These are phyloP conservation scores for Leishmania tropica DNA, from an alignment of 208 protist genomes.

Conservation along the genomic window DNA sequence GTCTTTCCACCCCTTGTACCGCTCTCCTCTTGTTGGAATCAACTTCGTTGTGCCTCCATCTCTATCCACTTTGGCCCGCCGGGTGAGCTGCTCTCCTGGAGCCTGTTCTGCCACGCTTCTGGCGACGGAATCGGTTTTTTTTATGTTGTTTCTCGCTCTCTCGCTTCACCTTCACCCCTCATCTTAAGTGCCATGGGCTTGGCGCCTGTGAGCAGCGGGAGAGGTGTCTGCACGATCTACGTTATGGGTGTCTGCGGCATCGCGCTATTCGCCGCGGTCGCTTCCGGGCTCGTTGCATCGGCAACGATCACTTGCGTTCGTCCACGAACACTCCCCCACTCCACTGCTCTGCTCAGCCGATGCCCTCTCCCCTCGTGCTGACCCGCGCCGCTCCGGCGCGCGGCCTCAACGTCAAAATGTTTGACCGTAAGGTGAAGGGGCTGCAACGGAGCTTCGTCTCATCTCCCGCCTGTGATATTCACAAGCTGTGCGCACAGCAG, in stretches of 20 bases:
- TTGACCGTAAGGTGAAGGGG: conserved; percentile 81
- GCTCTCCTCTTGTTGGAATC: too few species aligned
- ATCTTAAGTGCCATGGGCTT: not conserved
- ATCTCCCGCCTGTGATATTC: conserved; percentile 74
- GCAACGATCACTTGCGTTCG: not conserved
- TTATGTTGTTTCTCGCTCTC: too few species aligned
- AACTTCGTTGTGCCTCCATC: too few species aligned
- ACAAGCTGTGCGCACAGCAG: conserved; percentile 81
- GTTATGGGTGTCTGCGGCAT: not conserved
- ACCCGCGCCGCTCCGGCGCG: conserved; percentile 71
- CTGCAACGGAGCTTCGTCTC: conserved; percentile 75
- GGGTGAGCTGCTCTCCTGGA: not conserved
- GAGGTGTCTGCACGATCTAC: not conserved
- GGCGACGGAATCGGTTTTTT: not conserved
- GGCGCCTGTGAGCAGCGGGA: not conserved
- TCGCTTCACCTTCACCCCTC: not conserved
- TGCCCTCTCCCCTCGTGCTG: conserved; percentile 76
- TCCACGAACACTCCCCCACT: not conserved
- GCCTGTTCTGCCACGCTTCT: not conserved
- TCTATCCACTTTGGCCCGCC: too few species aligned
- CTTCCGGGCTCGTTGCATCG: not conserved
- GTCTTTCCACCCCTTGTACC: too few species aligned
- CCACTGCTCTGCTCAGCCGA: conserved; percentile 10
- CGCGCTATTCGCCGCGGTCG: not conserved
- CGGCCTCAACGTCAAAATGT: conserved; percentile 67